Evolutionary conservation across 768 basidiomycete genomes (phyloP), one percentile per base, ranked within the genome.

Genomic region (Obba rivulosa): DNA sequence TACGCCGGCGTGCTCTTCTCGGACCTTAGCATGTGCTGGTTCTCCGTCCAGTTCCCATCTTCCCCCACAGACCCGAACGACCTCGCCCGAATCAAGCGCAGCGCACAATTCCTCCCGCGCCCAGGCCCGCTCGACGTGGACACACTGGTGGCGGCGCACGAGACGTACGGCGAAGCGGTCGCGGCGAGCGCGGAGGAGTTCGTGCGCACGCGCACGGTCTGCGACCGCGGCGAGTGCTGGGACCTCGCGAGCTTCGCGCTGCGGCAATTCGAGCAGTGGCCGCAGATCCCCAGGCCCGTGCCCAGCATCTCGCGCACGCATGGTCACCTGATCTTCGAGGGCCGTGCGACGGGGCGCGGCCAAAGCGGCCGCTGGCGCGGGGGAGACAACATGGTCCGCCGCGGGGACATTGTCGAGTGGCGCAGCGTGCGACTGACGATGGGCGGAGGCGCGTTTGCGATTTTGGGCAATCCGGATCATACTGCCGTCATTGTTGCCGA

Each of bases 341-440:
- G 66, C 35, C 62, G 55, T 51, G 75, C 66, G 20, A 61, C 52
- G 43, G 59, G 59, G n/a, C 41, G 45, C 18, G 38, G 37, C 28
- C 68, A 65, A 59, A 57, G 57, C 3, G 75, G 74, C 28, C 59
- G 69, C 28, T 79, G 77, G 77, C 58, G 75, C 8, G 76, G 76
- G 3, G 77, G 75, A 1, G 79, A 81, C 55, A 70, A 71, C 47
- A 67, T 72, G 18, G 66, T 80, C 7, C 65, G 79, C 16, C 58
- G 76, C 39, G 79, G 80, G 8, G 79, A 82, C 48, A 74, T 82
- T 41, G 71, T 76, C 28, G 74, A 80, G 53, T 80, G 78, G 77
- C 59, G 71, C 24, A 62, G 49, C 47, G 78, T 69, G 41, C 63
- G 55, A 50, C 68, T 78, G 22, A 57, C 49, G 25, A 60, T 52